These are phyloP conservation scores for Fusarium stilboides DNA, from an alignment of 2,329 filamentous ascomycete species.

Conservation along the genomic window DNA sequence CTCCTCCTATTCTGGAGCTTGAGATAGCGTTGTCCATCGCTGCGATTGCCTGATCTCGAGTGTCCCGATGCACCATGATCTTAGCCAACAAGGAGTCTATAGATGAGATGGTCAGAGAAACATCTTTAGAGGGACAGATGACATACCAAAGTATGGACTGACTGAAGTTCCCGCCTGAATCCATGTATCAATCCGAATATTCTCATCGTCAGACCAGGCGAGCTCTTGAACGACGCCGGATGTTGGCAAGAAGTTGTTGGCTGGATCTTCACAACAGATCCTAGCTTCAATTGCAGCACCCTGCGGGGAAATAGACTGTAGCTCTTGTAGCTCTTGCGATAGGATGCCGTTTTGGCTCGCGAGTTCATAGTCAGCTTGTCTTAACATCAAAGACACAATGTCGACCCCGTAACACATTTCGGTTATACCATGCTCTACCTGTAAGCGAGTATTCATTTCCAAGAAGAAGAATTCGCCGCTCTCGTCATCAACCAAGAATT, in stretches of 20 bases:
- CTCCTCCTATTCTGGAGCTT: no score
- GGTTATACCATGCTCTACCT: slow-evolving; percentile 85
- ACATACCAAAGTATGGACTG: no score
- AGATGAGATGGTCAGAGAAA: no score
- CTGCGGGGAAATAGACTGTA: background rate
- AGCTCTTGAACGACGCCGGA: slow-evolving; percentile 3
- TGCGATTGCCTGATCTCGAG: no score
- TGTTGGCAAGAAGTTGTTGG: slow-evolving; percentile 1
- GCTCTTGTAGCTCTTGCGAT: background rate
- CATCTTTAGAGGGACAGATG: no score
- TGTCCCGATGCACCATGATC: background rate
- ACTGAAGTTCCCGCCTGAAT: background rate
- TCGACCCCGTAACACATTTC: slow-evolving; percentile 83
- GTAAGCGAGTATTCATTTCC: slow-evolving; percentile 73
- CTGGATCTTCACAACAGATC: slow-evolving; percentile 1
- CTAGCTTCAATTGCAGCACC: slow-evolving; percentile 5
- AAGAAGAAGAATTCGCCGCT: slow-evolving; percentile 67
- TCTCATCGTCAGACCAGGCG: background rate
- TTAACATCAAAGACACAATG: slow-evolving; percentile 70
- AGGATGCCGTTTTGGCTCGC: slow-evolving; percentile 22
- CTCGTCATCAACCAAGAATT: slow-evolving; percentile 11
- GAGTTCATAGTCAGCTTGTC: slow-evolving; percentile 51
- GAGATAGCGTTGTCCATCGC: no score
- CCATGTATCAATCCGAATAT: slow-evolving; percentile 9
- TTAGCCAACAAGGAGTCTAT: slow-evolving; percentile 23